Percentiles rank a stretch among this genome's conserved stretches.
These are phyloP conservation scores for Laguncularia racemosa DNA, from an alignment of 345 rosid genomes.

Conservation along the genomic window DNA sequence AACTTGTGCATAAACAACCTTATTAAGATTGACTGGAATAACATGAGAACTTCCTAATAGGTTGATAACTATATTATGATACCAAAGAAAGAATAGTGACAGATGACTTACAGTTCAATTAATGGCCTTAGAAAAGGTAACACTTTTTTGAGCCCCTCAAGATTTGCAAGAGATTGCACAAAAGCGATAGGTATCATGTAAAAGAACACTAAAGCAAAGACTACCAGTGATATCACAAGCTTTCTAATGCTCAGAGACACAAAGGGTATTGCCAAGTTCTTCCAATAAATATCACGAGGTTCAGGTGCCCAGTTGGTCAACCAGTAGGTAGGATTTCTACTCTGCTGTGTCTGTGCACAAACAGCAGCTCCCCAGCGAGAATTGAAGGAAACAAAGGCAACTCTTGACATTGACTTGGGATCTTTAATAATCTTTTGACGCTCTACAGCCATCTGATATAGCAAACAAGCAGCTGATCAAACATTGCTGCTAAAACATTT, in stretches of 20 bases:
- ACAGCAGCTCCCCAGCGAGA: slow-evolving; percentile 98
- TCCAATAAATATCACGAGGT: slow-evolving; percentile 95
- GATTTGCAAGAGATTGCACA: slow-evolving; percentile 94
- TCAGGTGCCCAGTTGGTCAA: slow-evolving; percentile 95
- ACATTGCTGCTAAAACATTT: not conserved
- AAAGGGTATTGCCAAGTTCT: slow-evolving; percentile 85
- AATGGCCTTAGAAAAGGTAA: slow-evolving; percentile 98
- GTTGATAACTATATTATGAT: not conserved
- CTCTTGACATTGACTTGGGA: slow-evolving; percentile 62
- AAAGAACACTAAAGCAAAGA: slow-evolving; percentile 87
- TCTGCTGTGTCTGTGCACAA: slow-evolving; percentile 97
- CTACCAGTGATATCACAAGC: slow-evolving; percentile 55
- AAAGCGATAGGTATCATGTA: slow-evolving; percentile 99
- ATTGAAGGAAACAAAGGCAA: slow-evolving; percentile 82
- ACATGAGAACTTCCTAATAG: not conserved
- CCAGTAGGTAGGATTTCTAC: slow-evolving; percentile 89
- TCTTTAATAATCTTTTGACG: slow-evolving; percentile 65
- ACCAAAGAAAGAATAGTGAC: not conserved
- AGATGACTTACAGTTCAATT: slow-evolving; percentile 64
- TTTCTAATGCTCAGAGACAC: slow-evolving; percentile 75
- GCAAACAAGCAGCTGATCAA: not conserved
- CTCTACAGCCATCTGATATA: slow-evolving; percentile 62
- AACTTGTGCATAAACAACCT: no score
- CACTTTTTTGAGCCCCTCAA: slow-evolving; percentile 81
- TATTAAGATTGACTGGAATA: no score